Evolutionary conservation across 441 rosid genomes (phyloP), one percentile per base, ranked within the genome.

Genomic region (Erodium texanum): DNA sequence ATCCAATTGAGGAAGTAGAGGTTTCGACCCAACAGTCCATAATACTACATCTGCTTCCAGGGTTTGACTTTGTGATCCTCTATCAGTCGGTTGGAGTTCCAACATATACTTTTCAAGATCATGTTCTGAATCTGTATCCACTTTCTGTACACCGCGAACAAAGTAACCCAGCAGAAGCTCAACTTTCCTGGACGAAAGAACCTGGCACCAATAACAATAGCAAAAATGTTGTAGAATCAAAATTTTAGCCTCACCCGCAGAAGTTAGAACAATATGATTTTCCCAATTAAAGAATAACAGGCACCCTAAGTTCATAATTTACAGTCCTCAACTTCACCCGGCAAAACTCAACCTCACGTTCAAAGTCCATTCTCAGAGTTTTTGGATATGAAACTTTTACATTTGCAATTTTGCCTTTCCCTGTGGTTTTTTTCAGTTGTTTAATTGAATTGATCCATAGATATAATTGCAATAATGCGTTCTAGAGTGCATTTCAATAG

Each of bases 11-110:
- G 96, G 87, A 77, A 93, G 88, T 64, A 80, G 84, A 74, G 98
- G 82, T 75, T 87, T 86, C 64, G 96, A 68, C 32, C 98, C 98
- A 7, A 87, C 92, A 29, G 98, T 93, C 96, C 97, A 93, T 45
- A 93, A 83, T 32, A 93, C 93, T 10, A 93, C 72, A 80, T 93
- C 98, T 8, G 86, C 88, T 82, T 87, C 89, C 15, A 93, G 73
- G 64, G 45, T 70, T 84, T 84, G 89, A 81, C 83, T 82, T 79
- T 86, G 75, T 67, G 82, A 73, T 76, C 96, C 97, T 77, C 79
- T 87, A 71, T 83, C 82, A 54, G 90, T 84, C 70, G 97, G 89
- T 77, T 93, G 86, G 74, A 93, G 96, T 74, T 90, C 93, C 84
- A 93, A 80, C 58, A 76, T n/a, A 71, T 80, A 86, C 76, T 84